These are phyloP conservation scores for Podila horticola DNA, from an alignment of 192 early-diverging fungal genomes.

Conservation along the genomic window DNA sequence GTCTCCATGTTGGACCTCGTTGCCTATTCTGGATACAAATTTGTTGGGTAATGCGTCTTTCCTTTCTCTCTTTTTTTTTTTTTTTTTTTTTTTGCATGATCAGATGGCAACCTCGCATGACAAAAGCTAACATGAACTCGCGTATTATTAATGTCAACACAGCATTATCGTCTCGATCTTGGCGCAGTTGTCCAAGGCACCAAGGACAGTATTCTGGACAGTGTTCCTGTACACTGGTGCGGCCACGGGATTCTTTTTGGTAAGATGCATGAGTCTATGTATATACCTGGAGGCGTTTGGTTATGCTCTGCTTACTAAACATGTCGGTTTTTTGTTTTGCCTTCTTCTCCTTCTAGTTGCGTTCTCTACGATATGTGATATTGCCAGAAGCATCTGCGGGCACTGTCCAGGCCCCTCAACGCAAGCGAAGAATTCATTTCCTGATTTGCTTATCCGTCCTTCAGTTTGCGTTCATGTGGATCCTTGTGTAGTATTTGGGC, in stretches of 20 bases:
- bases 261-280: conserved; percentile 46
- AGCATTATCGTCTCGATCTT: conserved; percentile 57
- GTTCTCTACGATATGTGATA: conserved; percentile 80
- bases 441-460: conserved; percentile 85
- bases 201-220: conserved; percentile 69
- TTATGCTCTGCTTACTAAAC: conserved; percentile 2
- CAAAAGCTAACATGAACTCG: conserved; percentile 43
- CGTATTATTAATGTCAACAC: conserved; percentile 62
- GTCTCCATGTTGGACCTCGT: conserved; percentile 86
- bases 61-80: background rate
- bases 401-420: conserved; percentile 68
- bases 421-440: conserved; percentile 89
- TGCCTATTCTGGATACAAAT: conserved; percentile 95
- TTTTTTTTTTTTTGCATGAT: conserved; percentile 11
- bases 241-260: conserved; percentile 90
- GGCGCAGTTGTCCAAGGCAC: conserved; percentile 46
- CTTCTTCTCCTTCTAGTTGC: conserved; percentile 55
- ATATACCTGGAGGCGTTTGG: background rate
- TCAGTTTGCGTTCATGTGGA: conserved; percentile 85
- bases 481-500: conserved; percentile 59
- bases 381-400: conserved; percentile 73
- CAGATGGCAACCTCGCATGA: background rate
- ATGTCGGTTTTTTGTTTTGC: conserved; percentile 1
- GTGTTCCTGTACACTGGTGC: conserved; percentile 80
- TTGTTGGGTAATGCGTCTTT: conserved; percentile 71